phyloP scores from a whole-genome alignment of 2,329 filamentous ascomycete genomes.

The Trichophyton rubrum region DNA sequence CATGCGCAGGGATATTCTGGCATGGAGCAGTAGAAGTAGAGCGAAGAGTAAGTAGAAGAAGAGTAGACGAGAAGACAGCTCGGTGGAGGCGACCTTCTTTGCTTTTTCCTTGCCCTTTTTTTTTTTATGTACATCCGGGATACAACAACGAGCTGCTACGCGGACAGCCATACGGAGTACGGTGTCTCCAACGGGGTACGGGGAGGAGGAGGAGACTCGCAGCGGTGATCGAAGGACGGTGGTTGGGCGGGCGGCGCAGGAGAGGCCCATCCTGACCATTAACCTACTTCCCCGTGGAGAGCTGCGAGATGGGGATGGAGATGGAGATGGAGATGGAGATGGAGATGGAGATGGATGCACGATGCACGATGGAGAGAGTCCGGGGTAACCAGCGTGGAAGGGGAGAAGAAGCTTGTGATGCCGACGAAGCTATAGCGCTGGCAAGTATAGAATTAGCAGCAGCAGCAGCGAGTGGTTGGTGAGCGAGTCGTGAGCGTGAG shows the following conservation, averaged over 20 bases:
- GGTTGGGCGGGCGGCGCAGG: too few relatives aligned
- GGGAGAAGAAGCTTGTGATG: not conserved
- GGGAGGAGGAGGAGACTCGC: not conserved
- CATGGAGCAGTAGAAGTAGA: not conserved
- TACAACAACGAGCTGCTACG: not conserved
- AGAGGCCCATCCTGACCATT: too few relatives aligned
- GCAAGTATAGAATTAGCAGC: too few relatives aligned
- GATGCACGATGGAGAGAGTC: not conserved
- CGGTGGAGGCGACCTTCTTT: not conserved
- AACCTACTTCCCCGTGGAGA: not conserved
- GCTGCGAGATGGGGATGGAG: too few relatives aligned
- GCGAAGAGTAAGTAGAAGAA: not conserved
- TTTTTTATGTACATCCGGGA: too few relatives aligned
- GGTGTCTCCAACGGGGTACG: not conserved
- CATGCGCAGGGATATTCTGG: not conserved
- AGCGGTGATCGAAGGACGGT: not conserved
- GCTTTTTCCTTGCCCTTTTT: not conserved
- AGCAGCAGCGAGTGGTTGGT: too few relatives aligned
- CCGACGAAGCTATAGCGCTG: not conserved
- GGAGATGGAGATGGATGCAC: not conserved
- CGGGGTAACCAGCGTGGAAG: not conserved
- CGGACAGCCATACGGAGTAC: not conserved
- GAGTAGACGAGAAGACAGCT: not conserved
- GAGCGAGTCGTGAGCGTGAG: too few relatives aligned
- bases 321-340: not conserved